These are phyloP conservation scores for Globisporangium megalacanthum DNA, from an alignment of 352 stramenopile species.

Conservation along the genomic window DNA sequence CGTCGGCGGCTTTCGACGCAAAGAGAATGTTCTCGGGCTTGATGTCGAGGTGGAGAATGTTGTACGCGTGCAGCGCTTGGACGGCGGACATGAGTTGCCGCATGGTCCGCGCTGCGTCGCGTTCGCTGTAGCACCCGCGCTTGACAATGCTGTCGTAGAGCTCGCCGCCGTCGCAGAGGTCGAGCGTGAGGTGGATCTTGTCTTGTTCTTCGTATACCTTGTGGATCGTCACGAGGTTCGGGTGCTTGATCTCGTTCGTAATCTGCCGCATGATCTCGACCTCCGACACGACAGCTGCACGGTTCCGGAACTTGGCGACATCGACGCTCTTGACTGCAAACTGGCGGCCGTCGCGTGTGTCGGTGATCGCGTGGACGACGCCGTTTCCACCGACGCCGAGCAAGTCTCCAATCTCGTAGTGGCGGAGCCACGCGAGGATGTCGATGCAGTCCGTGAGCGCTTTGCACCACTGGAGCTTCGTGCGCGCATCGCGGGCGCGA, in stretches of 20 bases:
- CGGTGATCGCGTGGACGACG: conserved; percentile 58
- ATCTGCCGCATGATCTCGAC: conserved; percentile 80
- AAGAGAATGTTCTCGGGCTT: conserved; percentile 83
- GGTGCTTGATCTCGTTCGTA: conserved; percentile 75
- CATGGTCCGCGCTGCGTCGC: conserved; percentile 60
- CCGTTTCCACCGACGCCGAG: conserved; percentile 72
- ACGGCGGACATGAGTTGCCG: conserved; percentile 57
- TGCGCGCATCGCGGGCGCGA: conserved; percentile 34
- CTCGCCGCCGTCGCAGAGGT: conserved; percentile 66
- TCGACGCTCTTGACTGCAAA: conserved; percentile 80
- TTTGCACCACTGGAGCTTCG: conserved; percentile 57
- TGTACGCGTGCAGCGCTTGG: conserved; percentile 61
- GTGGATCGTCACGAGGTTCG: conserved; percentile 73
- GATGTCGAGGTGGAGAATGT: conserved; percentile 77
- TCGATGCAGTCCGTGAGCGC: conserved; percentile 72
- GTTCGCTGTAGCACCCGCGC: conserved; percentile 60
- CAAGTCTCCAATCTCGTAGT: conserved; percentile 60
- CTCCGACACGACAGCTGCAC: conserved; percentile 58
- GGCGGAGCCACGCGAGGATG: conserved; percentile 67
- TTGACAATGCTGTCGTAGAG: conserved; percentile 72
- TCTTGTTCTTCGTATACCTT: conserved; percentile 81
- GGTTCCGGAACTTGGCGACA: conserved; percentile 70
- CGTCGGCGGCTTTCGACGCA: conserved; percentile 33
- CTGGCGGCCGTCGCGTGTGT: conserved; percentile 40
- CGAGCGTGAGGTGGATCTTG: conserved; percentile 76